phyloP scores from a whole-genome alignment of 1,139 yeast genomes.

The Blastobotrys arbuscula region DNA sequence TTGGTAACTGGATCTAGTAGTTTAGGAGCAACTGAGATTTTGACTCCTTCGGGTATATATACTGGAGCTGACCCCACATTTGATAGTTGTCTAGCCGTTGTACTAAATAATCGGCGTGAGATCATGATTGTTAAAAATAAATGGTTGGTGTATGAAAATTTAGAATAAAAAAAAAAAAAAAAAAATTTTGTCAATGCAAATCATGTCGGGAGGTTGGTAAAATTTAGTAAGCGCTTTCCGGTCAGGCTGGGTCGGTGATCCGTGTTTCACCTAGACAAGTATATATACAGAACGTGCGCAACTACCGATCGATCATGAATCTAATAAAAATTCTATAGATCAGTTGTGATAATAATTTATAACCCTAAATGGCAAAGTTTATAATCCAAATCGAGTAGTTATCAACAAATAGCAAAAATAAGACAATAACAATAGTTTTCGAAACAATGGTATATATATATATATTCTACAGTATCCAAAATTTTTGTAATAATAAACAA shows the following conservation, averaged over 20 bases:
- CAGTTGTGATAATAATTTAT: not conserved
- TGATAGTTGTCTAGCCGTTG: constrained; percentile 12
- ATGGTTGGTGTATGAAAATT: not conserved
- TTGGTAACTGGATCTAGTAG: constrained; percentile 47
- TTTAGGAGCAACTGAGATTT: constrained; percentile 35
- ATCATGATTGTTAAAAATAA: not conserved
- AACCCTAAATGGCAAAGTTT: not conserved
- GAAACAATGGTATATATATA: not conserved
- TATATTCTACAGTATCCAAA: not conserved
- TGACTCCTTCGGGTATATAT: constrained; percentile 49
- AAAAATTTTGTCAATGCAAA: not conserved
- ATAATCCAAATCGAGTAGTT: not conserved
- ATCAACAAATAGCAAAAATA: too few species aligned
- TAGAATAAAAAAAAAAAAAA: not conserved
- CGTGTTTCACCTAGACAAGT: not conserved
- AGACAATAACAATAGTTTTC: not conserved
- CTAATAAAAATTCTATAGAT: not conserved
- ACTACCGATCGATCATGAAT: not conserved
- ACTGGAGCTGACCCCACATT: constrained; percentile 59
- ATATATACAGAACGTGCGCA: not conserved
- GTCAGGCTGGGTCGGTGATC: not conserved
- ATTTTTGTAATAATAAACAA: not conserved
- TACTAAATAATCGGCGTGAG: constrained; percentile 11
- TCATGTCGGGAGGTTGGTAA: not conserved
- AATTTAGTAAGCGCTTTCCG: too few species aligned